Conservation (phyloP, 306 rosid genomes). For the Quercus suber region DNA sequence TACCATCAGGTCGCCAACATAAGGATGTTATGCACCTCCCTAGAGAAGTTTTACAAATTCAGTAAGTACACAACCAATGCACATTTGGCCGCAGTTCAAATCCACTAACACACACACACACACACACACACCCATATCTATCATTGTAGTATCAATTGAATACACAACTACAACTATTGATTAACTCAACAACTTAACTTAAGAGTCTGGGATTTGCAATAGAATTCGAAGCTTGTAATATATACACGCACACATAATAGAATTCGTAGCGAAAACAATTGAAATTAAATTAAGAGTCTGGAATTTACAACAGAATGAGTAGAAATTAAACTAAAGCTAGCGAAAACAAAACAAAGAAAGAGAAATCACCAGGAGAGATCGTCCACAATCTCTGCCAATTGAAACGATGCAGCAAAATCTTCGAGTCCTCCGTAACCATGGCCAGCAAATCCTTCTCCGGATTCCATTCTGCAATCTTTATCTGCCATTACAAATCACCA, state of each 20-base stretch:
- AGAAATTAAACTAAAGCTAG: no score
- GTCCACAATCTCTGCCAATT: conserved; percentile 99
- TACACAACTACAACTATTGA: not conserved
- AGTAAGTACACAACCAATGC: no score
- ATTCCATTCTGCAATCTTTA: conserved; percentile 92
- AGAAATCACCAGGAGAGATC: conserved; percentile 59
- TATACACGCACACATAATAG: no score
- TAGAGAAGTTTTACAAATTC: conserved; percentile 13
- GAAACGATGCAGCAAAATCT: conserved; percentile 91
- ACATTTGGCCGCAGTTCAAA: no score
- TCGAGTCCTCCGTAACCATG: conserved; percentile 87
- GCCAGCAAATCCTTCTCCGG: conserved; percentile 99
- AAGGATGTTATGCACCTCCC: conserved; percentile 67
- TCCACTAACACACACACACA: not conserved
- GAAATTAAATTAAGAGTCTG: not conserved
- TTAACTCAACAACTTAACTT: not conserved
- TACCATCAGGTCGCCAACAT: conserved; percentile 97
- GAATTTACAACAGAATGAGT: not conserved
- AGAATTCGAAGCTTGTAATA: not conserved
- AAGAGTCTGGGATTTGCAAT: not conserved
- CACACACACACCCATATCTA: no score
- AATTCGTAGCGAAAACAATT: not conserved
- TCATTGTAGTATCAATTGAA: not conserved
- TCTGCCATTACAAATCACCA: conserved; percentile 32
- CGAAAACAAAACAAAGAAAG: not conserved